Percentiles rank a stretch among this genome's conserved stretches.
phyloP scores from a whole-genome alignment of 1,284 basidiomycete species.

The Cutaneotrichosporon curvatum region DNA sequence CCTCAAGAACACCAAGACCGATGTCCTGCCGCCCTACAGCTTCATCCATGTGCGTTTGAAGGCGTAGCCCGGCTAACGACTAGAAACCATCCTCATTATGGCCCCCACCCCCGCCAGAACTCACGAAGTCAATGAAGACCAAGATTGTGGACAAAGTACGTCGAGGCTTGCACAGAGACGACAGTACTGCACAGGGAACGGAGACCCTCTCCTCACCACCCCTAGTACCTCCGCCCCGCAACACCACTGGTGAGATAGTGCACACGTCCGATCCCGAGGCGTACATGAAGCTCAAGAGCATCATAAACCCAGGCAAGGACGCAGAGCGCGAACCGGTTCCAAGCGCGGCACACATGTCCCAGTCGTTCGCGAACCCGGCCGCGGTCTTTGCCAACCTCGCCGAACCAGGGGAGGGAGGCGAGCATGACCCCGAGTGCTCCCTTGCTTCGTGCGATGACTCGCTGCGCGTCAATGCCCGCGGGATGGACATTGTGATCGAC shows the following conservation, averaged over 20 bases:
- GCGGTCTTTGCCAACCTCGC: slow-evolving; percentile 16
- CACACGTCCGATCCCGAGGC: slow-evolving; percentile 1
- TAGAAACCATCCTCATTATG: slow-evolving; percentile 83
- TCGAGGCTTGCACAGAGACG: slow-evolving; percentile 48
- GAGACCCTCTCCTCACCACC: too few relatives aligned
- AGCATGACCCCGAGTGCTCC: slow-evolving; percentile 7
- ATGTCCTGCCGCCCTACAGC: slow-evolving; percentile 57
- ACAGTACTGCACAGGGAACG: too few relatives aligned
- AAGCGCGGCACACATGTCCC: background rate
- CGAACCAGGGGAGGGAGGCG: background rate
- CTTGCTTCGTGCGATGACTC: slow-evolving; percentile 30
- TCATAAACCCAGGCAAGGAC: background rate
- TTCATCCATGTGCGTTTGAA: slow-evolving; percentile 43
- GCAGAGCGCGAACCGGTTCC: background rate
- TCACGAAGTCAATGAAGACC: slow-evolving; percentile 58
- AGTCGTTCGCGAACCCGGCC: slow-evolving; percentile 23
- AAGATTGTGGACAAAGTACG: slow-evolving; percentile 59
- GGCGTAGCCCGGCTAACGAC: slow-evolving; percentile 24
- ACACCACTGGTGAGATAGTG: slow-evolving; percentile 7
- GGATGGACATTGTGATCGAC: slow-evolving; percentile 30
- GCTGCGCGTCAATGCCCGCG: slow-evolving; percentile 22
- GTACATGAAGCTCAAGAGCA: background rate
- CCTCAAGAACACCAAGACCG: slow-evolving; percentile 68
- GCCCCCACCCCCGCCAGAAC: slow-evolving; percentile 77
- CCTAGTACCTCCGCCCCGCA: slow-evolving; percentile 23